Percentiles rank a stretch among this genome's conserved stretches.
These are phyloP conservation scores for Narthecium ossifragum DNA, from an alignment of 106 monocot species.

Conservation along the genomic window DNA sequence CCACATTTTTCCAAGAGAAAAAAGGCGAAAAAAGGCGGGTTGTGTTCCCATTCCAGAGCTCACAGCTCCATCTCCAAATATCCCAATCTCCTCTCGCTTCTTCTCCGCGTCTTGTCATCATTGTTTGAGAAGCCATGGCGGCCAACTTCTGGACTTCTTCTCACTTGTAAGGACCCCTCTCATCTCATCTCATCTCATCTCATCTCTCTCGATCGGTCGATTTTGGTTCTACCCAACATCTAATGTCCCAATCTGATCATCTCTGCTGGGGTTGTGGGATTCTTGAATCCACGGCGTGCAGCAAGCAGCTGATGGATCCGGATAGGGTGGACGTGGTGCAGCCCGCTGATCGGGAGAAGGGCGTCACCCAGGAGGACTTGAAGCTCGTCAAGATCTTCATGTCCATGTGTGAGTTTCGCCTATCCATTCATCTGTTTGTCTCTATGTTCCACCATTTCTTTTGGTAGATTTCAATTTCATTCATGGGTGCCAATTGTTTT, in stretches of 20 bases:
- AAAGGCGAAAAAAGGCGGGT: too few species aligned
- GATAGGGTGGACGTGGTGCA: slow-evolving; percentile 57
- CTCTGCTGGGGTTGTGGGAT: not conserved
- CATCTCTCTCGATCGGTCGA: not conserved
- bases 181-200: not conserved
- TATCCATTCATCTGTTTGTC: too few species aligned
- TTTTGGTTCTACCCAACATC: not conserved
- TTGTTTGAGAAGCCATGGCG: slow-evolving; percentile 55
- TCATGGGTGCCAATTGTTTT: too few species aligned
- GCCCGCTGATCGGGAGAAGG: slow-evolving; percentile 46
- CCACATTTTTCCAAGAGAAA: too few species aligned
- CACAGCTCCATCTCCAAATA: too few species aligned
- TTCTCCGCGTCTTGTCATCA: too few species aligned
- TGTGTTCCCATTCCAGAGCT: too few species aligned
- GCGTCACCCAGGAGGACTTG: slow-evolving; percentile 68
- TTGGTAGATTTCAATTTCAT: not conserved
- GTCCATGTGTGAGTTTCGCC: too few species aligned
- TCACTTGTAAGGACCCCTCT: slow-evolving; percentile 65
- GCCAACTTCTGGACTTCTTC: slow-evolving; percentile 88
- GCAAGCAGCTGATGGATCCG: slow-evolving; percentile 68
- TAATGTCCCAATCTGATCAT: too few species aligned
- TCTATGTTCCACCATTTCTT: slow-evolving; percentile 10
- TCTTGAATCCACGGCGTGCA: too few species aligned
- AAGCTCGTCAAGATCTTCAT: slow-evolving; percentile 76
- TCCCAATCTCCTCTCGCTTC: too few species aligned